Evolutionary conservation across 73 alveolate genomes (phyloP), one percentile per base, ranked within the genome.

Genomic region (Paramecium sexaurelia): DNA sequence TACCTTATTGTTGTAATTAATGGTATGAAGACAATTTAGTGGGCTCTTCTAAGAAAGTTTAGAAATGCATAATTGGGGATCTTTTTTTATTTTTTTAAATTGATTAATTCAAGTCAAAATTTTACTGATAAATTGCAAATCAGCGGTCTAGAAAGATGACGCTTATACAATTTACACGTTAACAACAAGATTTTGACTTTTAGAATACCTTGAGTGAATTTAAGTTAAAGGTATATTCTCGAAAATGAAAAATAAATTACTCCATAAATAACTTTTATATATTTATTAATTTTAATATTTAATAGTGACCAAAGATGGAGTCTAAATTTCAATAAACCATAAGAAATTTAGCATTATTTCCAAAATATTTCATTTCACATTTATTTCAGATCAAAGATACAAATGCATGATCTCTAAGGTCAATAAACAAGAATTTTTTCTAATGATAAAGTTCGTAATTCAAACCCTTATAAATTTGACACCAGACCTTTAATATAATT

Each of bases 41-140:
- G 40, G 43, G 29, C 36, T 73, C 87, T 32, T 61, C 83, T 36
- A 22, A 73, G 55, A 36, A 39, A 27, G 36, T 39, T 73, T 73
- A 39, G 55, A 73, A n/a, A 36, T 33, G 87, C 57, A 33, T 73
- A 15, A 15, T 73, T 11, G 43, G 33, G 35, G 35, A 32, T 32
- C 66, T 73, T 73, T 20, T 19, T 78, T 78, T 71, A 45, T 29
- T 78, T 29, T 73, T 78, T 78, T 19, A 78, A 78, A 22, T 78
- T 41, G 73, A 78, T 41, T 37, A 78, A 78, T 78, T 45, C 41
- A 39, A 78, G 57, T 78, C 90, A 78, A 78, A 78, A 78, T 78
- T 78, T 78, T 78, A 78, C 90, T 78, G 90, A 78, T 39, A 78
- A 78, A 78, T 39, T 24, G 43, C 71, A 45, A 40, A 78, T 78